Evolutionary conservation across 495 filamentous ascomycete species (phyloP).

Genomic region (Viridothelium virens): DNA sequence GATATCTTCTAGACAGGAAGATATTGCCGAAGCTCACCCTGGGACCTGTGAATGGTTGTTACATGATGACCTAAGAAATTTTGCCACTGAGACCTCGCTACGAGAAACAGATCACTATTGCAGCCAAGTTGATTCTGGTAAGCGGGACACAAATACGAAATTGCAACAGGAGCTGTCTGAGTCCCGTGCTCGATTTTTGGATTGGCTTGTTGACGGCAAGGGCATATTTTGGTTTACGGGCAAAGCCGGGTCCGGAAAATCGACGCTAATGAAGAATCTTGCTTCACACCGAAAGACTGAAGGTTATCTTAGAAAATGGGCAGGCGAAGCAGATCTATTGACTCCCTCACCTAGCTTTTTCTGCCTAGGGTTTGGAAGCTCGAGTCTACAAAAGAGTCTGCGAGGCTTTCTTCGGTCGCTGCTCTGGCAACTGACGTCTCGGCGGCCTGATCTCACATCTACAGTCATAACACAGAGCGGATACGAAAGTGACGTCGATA

Average conservation of each 20-base stretch:
- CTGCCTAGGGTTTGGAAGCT: neutral
- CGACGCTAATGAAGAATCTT: slow-evolving; percentile 4
- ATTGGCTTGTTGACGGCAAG: neutral
- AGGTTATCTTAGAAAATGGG: slow-evolving; percentile 4
- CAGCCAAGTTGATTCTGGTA: neutral
- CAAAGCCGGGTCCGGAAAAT: neutral
- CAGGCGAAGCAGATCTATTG: neutral
- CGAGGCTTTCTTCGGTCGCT: slow-evolving; percentile 7
- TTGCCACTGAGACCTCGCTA: neutral
- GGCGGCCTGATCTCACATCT: slow-evolving; percentile 5
- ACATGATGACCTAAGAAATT: neutral
- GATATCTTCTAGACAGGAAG: slow-evolving; percentile 1
- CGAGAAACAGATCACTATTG: neutral
- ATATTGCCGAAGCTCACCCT: slow-evolving; percentile 5
- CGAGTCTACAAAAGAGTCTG: slow-evolving; percentile 7
- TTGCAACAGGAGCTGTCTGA: neutral
- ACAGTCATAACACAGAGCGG: neutral
- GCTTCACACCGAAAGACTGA: slow-evolving; percentile 5
- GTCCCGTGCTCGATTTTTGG: slow-evolving; percentile 1
- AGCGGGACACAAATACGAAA: too few relatives aligned
- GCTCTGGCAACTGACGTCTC: slow-evolving; percentile 1
- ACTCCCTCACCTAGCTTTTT: neutral
- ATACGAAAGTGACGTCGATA: neutral
- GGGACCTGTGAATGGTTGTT: slow-evolving; percentile 4
- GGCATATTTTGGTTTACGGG: neutral